These are phyloP conservation scores for Saccharomycopsis selenospora DNA, from an alignment of 805 yeast genomes.

Conservation along the genomic window DNA sequence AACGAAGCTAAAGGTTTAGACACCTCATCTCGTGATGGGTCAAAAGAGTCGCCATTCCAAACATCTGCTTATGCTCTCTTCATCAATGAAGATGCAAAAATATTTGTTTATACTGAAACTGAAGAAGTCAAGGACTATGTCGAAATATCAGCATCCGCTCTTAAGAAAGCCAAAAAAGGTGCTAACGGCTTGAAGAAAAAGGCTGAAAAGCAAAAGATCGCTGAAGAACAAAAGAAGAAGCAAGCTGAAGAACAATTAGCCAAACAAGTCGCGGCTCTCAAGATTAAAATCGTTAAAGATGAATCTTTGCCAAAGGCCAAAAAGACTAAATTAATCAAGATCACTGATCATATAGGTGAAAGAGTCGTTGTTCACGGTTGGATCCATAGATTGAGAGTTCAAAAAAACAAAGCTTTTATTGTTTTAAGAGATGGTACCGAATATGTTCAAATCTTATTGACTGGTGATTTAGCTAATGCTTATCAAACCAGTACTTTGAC, in stretches of 20 bases:
- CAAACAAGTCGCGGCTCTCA: slow-evolving; percentile 69
- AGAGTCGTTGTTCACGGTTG: slow-evolving; percentile 86
- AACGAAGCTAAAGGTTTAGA: slow-evolving; percentile 71
- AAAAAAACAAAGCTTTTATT: slow-evolving; percentile 85
- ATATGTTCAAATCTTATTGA: slow-evolving; percentile 73
- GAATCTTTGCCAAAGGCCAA: slow-evolving; percentile 60
- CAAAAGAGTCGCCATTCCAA: slow-evolving; percentile 64
- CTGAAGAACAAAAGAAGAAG: slow-evolving; percentile 43
- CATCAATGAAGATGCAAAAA: slow-evolving; percentile 38
- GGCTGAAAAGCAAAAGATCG: slow-evolving; percentile 43
- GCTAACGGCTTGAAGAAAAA: slow-evolving; percentile 84
- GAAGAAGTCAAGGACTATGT: slow-evolving; percentile 56
- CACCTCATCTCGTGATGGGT: slow-evolving; percentile 45
- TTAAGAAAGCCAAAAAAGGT: slow-evolving; percentile 95
- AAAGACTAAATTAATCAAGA: slow-evolving; percentile 54
- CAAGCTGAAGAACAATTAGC: slow-evolving; percentile 68
- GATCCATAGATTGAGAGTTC: slow-evolving; percentile 90
- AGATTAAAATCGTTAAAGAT: slow-evolving; percentile 71
- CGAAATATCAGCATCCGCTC: slow-evolving; percentile 82
- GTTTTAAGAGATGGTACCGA: slow-evolving; percentile 96
- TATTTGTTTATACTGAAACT: slow-evolving; percentile 52
- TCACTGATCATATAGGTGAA: slow-evolving; percentile 48
- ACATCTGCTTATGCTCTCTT: slow-evolving; percentile 78
- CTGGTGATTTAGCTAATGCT: slow-evolving; percentile 90
- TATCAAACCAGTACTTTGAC: slow-evolving; percentile 79